Conservation (phyloP, 2,329 filamentous ascomycete species). For the Fusarium tuaranense region DNA sequence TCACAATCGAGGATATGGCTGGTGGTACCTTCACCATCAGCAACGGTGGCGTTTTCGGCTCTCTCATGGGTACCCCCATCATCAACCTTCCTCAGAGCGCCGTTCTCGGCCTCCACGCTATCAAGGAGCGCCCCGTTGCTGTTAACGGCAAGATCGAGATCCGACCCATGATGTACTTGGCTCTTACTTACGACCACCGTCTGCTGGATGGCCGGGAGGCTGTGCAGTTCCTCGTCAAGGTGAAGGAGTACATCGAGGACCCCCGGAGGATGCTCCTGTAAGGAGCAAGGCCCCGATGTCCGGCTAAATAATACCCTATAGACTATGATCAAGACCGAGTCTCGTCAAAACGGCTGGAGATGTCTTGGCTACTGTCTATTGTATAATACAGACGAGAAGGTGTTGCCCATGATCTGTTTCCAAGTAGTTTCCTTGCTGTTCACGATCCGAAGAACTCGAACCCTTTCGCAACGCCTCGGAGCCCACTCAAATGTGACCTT, state of each 20-base stretch:
- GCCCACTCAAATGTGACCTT: neutral
- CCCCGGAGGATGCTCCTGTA: slow-evolving; percentile 88
- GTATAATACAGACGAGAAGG: slow-evolving; percentile 16
- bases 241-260: slow-evolving; percentile 98
- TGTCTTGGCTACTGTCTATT: slow-evolving; percentile 23
- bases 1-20: slow-evolving; percentile 99
- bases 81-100: slow-evolving; percentile 97
- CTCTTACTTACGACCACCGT: slow-evolving; percentile 96
- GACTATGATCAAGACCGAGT: slow-evolving; percentile 11
- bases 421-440: neutral
- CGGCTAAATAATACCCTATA: slow-evolving; percentile 33
- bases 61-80: slow-evolving; percentile 96
- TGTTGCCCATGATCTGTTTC: neutral
- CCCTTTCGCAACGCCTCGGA: neutral
- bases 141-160: slow-evolving; percentile 96
- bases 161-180: slow-evolving; percentile 99
- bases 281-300: slow-evolving; percentile 11
- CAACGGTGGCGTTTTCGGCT: slow-evolving; percentile 97
- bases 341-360: neutral
- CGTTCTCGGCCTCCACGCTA: slow-evolving; percentile 92
- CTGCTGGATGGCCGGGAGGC: slow-evolving; percentile 95
- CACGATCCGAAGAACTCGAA: neutral
- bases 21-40: slow-evolving; percentile 98
- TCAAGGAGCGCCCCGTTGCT: slow-evolving; percentile 92
- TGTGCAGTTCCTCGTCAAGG: slow-evolving; percentile 94